Conservation (phyloP, 768 basidiomycete genomes). For the Amyloporia xantha region DNA sequence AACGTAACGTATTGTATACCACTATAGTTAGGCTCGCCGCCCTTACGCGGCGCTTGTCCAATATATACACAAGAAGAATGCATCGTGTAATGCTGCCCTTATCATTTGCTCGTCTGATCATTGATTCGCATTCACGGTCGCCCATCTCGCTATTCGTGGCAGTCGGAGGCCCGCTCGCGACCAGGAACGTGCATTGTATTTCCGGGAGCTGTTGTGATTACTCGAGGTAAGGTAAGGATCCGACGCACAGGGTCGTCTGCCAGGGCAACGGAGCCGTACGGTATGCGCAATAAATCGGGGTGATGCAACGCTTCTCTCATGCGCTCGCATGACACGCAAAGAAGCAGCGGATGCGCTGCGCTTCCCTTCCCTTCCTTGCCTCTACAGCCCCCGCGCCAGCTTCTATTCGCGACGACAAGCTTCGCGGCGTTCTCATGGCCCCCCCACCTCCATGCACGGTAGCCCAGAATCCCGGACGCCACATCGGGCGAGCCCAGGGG, state of each 20-base stretch:
- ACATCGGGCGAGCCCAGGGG: background rate
- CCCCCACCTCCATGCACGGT: background rate
- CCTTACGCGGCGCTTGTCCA: background rate
- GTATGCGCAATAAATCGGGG: background rate
- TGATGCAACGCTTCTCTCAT: background rate
- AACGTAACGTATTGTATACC: constrained; percentile 3
- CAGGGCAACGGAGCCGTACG: no score
- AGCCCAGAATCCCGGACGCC: background rate
- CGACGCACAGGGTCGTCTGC: background rate
- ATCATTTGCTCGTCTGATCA: no score
- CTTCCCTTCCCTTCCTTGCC: background rate
- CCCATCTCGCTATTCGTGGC: no score
- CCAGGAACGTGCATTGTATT: background rate
- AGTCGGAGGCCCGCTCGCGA: no score
- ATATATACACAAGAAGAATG: background rate
- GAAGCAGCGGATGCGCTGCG: background rate
- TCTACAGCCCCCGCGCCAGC: background rate
- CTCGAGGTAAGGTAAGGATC: no score
- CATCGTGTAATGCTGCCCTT: background rate
- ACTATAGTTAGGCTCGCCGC: background rate
- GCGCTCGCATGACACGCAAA: background rate
- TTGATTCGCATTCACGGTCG: no score
- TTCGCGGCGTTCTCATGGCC: background rate
- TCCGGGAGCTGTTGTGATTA: no score
- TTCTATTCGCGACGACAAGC: background rate